Percentiles rank a stretch among this genome's conserved stretches.
Evolutionary conservation across 192 early-diverging fungal species (phyloP).

Genomic region (Pecoramyces ruminantium): DNA sequence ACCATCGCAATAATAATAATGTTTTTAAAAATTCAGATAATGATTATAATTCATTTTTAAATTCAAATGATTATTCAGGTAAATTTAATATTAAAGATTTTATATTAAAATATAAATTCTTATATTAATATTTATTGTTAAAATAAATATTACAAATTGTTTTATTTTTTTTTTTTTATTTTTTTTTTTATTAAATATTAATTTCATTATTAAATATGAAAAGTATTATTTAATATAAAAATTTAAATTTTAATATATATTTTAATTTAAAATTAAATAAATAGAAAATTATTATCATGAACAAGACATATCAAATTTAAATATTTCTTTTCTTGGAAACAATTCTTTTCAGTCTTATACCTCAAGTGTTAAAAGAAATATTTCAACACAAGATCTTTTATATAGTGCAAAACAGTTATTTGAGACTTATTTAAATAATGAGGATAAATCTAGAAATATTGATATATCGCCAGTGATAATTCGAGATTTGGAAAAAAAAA

Average conservation of each 20-base stretch:
- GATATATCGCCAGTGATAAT: not conserved
- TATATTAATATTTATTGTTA: too few relatives aligned
- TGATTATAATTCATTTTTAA: not conserved
- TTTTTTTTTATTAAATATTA: too few relatives aligned
- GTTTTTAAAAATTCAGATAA: not conserved
- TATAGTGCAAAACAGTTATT: not conserved
- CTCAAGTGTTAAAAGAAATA: not conserved
- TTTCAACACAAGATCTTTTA: not conserved
- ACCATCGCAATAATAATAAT: not conserved
- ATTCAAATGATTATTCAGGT: too few relatives aligned
- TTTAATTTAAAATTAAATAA: not conserved
- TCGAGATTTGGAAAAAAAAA: not conserved
- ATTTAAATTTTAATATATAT: too few relatives aligned
- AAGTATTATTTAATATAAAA: too few relatives aligned
- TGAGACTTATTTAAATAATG: not conserved
- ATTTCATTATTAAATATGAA: too few relatives aligned
- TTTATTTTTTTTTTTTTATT: too few relatives aligned
- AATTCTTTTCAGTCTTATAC: not conserved
- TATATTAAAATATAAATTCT: too few relatives aligned
- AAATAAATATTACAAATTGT: too few relatives aligned
- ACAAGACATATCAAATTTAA: not conserved
- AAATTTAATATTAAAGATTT: too few relatives aligned
- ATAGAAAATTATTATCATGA: not conserved
- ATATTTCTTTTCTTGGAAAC: not conserved
- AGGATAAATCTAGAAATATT: not conserved